Conservation (phyloP, 2,329 filamentous ascomycete genomes). For the Aspergillus melleus region DNA sequence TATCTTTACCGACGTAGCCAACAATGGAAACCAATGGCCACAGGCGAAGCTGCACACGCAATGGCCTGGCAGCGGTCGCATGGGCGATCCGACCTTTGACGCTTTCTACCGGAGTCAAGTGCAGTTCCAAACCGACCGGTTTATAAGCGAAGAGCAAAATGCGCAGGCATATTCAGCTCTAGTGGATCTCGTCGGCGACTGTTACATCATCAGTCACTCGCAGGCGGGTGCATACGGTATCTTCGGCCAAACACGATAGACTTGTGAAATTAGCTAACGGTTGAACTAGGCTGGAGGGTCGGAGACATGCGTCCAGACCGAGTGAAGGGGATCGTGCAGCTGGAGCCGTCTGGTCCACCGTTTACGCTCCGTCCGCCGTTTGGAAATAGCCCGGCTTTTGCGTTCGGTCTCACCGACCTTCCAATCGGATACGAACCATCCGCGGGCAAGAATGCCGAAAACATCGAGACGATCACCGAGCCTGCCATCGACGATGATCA, state of each 20-base stretch:
- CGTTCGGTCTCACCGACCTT: constrained; percentile 24
- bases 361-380: constrained; percentile 16
- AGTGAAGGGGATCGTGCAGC: constrained; percentile 50
- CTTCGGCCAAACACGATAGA: not conserved
- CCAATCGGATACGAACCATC: constrained; percentile 12
- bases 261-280: not conserved
- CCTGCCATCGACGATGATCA: constrained; percentile 13
- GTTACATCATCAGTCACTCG: constrained; percentile 48
- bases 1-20: constrained; percentile 32
- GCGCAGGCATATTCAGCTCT: constrained; percentile 18
- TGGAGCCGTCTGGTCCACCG: constrained; percentile 57
- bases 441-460: constrained; percentile 4
- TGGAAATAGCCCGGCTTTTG: constrained; percentile 9
- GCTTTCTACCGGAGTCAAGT: constrained; percentile 23
- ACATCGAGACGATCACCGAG: constrained; percentile 13
- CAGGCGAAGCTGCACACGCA: constrained; percentile 41
- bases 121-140: constrained; percentile 15
- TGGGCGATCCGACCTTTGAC: constrained; percentile 30
- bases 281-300: constrained; percentile 42
- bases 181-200: constrained; percentile 24
- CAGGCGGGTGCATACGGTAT: constrained; percentile 44
- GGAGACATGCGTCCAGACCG: constrained; percentile 50
- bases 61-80: constrained; percentile 38
- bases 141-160: constrained; percentile 17
- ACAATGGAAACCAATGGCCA: constrained; percentile 30